Conservation (phyloP, 73 alveolate species). For the Paramecium biaurelia region DNA sequence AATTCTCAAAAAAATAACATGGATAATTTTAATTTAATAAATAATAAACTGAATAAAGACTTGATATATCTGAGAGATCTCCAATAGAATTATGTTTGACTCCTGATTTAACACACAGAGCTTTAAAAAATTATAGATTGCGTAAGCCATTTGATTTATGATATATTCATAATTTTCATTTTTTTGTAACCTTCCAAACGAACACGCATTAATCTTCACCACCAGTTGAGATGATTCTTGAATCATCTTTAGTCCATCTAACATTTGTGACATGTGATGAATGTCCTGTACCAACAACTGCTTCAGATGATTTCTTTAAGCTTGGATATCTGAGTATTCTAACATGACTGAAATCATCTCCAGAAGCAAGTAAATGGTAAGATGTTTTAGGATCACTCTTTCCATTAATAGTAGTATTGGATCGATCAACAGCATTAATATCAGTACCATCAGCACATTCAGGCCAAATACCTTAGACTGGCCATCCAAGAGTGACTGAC, state of each 20-base stretch:
- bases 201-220: constrained; percentile 96
- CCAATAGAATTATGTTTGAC: neutral
- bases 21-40: neutral
- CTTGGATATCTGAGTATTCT: constrained; percentile 92
- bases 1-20: neutral
- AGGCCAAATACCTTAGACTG: constrained; percentile 95
- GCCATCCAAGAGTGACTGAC: constrained; percentile 96
- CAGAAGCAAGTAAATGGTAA: constrained; percentile 85
- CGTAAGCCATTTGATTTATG: neutral
- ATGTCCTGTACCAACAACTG: constrained; percentile 81
- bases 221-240: constrained; percentile 86
- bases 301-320: constrained; percentile 73
- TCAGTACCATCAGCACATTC: constrained; percentile 90
- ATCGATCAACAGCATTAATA: constrained; percentile 89
- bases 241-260: constrained; percentile 85
- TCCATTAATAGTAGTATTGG: constrained; percentile 58
- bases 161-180: neutral
- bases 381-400: constrained; percentile 65
- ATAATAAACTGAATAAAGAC: neutral
- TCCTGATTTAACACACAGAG: neutral
- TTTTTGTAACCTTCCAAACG: constrained; percentile 83
- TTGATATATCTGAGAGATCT: neutral
- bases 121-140: neutral
- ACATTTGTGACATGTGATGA: constrained; percentile 89
- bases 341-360: constrained; percentile 90